phyloP scores from a whole-genome alignment of 106 monocot genomes.

The Acanthochlamys bracteata region DNA sequence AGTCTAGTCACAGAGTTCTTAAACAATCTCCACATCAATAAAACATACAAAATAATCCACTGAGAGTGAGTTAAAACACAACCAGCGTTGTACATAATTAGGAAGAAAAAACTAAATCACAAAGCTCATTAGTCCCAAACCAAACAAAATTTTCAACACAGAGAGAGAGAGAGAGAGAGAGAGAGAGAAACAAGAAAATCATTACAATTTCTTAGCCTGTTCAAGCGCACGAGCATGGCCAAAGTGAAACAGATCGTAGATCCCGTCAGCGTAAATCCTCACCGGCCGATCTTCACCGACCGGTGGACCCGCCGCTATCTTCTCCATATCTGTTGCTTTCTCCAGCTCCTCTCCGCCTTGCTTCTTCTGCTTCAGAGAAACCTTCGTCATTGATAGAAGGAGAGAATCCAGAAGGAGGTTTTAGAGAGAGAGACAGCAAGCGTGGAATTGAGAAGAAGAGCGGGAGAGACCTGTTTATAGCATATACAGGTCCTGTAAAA shows the following conservation, averaged over 20 bases:
- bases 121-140: no score
- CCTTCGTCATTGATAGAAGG: neutral
- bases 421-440: neutral
- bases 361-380: neutral
- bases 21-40: no score
- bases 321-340: neutral
- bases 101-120: no score
- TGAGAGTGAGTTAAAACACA: no score
- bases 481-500: no score
- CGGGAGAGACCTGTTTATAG: neutral
- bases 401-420: constrained; percentile 2
- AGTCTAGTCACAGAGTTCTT: no score
- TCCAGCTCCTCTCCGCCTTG: neutral
- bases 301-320: constrained; percentile 3
- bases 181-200: neutral
- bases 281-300: constrained; percentile 20
- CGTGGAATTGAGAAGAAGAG: neutral
- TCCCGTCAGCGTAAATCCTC: constrained; percentile 65
- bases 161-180: neutral
- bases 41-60: no score
- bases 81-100: no score
- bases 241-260: constrained; percentile 73
- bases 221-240: constrained; percentile 64
- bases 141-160: no score
- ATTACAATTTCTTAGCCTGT: constrained; percentile 57